Percentiles rank a stretch among this genome's conserved stretches.
Evolutionary conservation across 345 rosid genomes (phyloP).

Genomic region (Toxicodendron radicans): DNA sequence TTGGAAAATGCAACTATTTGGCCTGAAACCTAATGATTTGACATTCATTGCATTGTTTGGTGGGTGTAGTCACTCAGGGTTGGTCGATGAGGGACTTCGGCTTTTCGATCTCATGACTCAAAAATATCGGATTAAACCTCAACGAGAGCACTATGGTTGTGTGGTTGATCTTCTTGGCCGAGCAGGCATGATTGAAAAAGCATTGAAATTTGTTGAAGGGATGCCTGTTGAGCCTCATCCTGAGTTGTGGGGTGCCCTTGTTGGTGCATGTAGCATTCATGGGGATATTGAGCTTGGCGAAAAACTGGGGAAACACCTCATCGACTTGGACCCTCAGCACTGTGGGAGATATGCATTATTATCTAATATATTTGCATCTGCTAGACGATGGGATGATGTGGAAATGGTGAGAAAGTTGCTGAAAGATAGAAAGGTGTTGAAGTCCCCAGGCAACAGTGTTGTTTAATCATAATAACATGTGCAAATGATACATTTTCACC

Average conservation of each 20-base stretch:
- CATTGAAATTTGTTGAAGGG: constrained; percentile 28
- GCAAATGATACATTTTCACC: not conserved
- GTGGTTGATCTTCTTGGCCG: constrained; percentile 43
- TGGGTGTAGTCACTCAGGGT: constrained; percentile 43
- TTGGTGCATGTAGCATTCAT: constrained; percentile 43
- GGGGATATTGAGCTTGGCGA: constrained; percentile 27
- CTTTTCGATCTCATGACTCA: constrained; percentile 30
- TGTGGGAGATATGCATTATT: constrained; percentile 31
- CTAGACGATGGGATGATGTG: constrained; percentile 21
- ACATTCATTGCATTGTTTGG: constrained; percentile 39
- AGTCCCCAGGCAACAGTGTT: constrained; percentile 21
- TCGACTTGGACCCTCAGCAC: constrained; percentile 32
- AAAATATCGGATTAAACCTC: constrained; percentile 26
- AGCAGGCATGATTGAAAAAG: constrained; percentile 38
- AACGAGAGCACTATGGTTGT: constrained; percentile 38
- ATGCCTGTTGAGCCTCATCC: constrained; percentile 40
- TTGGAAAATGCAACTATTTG: constrained; percentile 29
- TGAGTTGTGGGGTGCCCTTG: constrained; percentile 39
- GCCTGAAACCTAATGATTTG: constrained; percentile 24
- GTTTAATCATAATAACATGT: not conserved
- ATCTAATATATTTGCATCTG: constrained; percentile 23
- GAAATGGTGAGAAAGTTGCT: constrained; percentile 19
- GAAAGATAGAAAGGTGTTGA: constrained; percentile 19
- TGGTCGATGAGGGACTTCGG: constrained; percentile 34
- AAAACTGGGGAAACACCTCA: constrained; percentile 17